Conservation (phyloP, 2,329 filamentous ascomycete species). For the Paracorniculantispora psalliotae region DNA sequence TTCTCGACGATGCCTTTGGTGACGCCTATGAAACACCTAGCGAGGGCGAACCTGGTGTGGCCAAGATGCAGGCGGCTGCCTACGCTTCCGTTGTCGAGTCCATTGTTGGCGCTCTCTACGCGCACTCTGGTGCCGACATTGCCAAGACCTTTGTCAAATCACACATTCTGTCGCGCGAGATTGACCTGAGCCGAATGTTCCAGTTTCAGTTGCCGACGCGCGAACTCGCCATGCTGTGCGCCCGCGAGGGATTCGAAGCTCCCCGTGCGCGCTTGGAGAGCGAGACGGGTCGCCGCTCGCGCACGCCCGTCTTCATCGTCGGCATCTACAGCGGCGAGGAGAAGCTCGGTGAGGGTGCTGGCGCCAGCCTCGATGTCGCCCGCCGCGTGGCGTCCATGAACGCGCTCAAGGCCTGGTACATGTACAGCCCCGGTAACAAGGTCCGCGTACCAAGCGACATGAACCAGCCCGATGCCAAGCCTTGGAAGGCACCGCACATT, state of each 20-base stretch:
- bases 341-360: slow-evolving; percentile 87
- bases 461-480: slow-evolving; percentile 53
- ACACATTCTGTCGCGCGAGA: slow-evolving; percentile 75
- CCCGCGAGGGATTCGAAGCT: slow-evolving; percentile 79
- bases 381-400: slow-evolving; percentile 75
- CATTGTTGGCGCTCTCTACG: slow-evolving; percentile 76
- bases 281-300: slow-evolving; percentile 81
- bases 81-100: slow-evolving; percentile 76
- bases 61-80: slow-evolving; percentile 71
- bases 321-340: slow-evolving; percentile 89
- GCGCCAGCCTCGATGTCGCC: slow-evolving; percentile 70
- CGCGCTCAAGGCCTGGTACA: slow-evolving; percentile 89
- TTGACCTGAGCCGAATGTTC: slow-evolving; percentile 75
- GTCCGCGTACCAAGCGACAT: slow-evolving; percentile 66
- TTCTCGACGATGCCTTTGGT: slow-evolving; percentile 82
- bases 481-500: slow-evolving; percentile 64
- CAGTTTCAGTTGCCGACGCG: slow-evolving; percentile 77
- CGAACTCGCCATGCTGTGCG: slow-evolving; percentile 79
- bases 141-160: slow-evolving; percentile 77
- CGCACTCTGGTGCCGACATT: slow-evolving; percentile 74
- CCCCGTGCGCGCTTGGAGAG: slow-evolving; percentile 83
- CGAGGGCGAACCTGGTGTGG: slow-evolving; percentile 30
- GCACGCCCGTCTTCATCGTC: slow-evolving; percentile 86
- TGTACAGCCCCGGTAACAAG: slow-evolving; percentile 73
- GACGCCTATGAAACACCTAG: slow-evolving; percentile 41